Percentiles rank a stretch among this genome's conserved stretches.
Evolutionary conservation across 805 yeast genomes (phyloP).

Genomic region (Teunomyces tritomae): DNA sequence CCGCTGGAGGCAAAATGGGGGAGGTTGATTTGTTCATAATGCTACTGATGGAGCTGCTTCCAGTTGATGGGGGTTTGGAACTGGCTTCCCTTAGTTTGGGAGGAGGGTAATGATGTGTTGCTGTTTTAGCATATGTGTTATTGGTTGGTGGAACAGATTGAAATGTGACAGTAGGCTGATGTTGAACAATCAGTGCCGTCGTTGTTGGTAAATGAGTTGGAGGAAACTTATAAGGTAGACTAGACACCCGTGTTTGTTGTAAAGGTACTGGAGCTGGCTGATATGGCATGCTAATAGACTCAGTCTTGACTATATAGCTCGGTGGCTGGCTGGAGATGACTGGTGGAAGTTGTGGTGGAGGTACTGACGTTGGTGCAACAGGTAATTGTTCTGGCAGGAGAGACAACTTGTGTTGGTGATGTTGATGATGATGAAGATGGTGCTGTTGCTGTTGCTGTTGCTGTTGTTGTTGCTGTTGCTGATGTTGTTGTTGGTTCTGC

Average conservation of each 20-base stretch:
- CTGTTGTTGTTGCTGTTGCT: constrained; percentile 1
- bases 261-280: not conserved
- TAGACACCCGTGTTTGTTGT: not conserved
- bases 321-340: not conserved
- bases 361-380: not conserved
- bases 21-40: constrained; percentile 13
- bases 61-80: not conserved
- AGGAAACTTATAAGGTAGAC: not conserved
- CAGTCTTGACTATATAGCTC: not conserved
- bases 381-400: not conserved
- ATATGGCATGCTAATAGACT: not conserved
- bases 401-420: not conserved
- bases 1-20: constrained; percentile 3
- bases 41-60: constrained; percentile 9
- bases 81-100: not conserved
- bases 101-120: not conserved
- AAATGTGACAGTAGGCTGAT: not conserved
- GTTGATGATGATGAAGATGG: not conserved
- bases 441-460: not conserved
- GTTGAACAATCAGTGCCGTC: not conserved
- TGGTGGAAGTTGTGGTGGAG: not conserved
- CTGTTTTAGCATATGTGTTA: not conserved
- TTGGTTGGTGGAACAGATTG: not conserved
- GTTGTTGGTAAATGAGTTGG: not conserved
- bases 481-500: constrained; percentile 11